A percentile compares a stretch with the other conserved stretches of the same genome.
phyloP scores from a whole-genome alignment of 306 rosid genomes.

The Acacia confusa region DNA sequence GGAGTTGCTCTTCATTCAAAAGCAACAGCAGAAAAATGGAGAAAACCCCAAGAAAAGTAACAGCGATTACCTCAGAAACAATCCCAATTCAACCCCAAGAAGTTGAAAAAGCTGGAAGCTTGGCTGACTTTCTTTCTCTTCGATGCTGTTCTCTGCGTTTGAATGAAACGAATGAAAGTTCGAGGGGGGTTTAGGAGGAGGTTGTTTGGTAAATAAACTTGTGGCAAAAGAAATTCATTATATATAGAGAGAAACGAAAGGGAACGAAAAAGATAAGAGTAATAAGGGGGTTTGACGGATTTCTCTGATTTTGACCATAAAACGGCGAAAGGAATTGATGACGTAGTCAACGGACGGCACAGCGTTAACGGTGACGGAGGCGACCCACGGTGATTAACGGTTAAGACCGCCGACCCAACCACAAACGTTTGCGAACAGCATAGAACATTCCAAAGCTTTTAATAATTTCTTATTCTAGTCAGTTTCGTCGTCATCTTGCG shows the following conservation, averaged over 20 bases:
- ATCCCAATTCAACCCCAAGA: conserved; percentile 19
- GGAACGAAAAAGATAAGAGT: no score
- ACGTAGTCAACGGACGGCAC: neutral
- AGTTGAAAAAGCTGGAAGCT: conserved; percentile 21
- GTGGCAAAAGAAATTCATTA: neutral
- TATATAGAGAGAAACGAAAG: conserved; percentile 10
- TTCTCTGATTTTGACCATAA: conserved; percentile 1
- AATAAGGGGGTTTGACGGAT: neutral
- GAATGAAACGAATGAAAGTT: neutral
- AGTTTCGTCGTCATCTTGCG: neutral
- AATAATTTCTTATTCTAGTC: neutral
- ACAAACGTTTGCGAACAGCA: neutral
- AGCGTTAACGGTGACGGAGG: neutral
- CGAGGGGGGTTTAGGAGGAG: neutral
- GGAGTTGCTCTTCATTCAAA: neutral
- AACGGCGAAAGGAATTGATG: neutral
- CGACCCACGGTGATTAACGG: neutral
- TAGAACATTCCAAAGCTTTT: conserved; percentile 36
- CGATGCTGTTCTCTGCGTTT: neutral
- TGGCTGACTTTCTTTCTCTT: neutral
- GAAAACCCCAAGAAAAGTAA: neutral
- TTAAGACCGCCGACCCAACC: conserved; percentile 33
- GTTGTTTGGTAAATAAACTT: neutral
- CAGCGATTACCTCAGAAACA: conserved; percentile 16
- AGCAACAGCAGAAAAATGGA: neutral